Percentiles rank a stretch among this genome's conserved stretches.
Conservation (phyloP, 106 monocot genomes). For the Agapanthus africanus region DNA sequence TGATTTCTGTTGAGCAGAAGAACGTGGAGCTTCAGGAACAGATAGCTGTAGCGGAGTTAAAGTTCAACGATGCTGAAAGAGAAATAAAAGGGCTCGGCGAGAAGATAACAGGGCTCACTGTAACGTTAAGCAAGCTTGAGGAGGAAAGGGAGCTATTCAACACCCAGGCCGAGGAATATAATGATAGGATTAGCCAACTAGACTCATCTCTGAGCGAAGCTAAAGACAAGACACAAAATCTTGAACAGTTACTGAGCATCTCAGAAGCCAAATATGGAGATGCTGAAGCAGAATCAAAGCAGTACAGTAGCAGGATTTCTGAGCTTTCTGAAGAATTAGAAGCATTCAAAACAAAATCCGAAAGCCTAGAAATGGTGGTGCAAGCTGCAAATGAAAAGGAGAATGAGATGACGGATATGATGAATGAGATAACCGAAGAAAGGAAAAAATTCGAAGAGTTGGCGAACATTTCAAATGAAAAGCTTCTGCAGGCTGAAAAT, state of each 20-base stretch:
- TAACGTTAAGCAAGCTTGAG: conserved; percentile 27
- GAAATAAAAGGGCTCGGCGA: conserved; percentile 37
- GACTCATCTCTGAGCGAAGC: conserved; percentile 46
- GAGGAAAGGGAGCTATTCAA: conserved; percentile 32
- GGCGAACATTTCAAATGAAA: conserved; percentile 22
- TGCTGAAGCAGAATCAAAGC: conserved; percentile 29
- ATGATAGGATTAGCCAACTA: conserved; percentile 50
- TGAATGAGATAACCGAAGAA: conserved; percentile 38
- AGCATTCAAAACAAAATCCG: conserved; percentile 39
- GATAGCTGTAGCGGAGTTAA: conserved; percentile 34
- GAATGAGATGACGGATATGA: conserved; percentile 34
- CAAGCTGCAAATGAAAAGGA: conserved; percentile 50
- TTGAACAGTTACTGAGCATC: conserved; percentile 23
- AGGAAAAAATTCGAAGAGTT: conserved; percentile 46
- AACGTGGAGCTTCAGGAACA: conserved; percentile 57
- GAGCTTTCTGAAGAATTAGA: conserved; percentile 50
- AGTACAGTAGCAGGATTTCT: conserved; percentile 19
- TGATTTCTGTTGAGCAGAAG: conserved; percentile 45
- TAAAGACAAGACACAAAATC: conserved; percentile 17
- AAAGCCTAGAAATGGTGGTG: conserved; percentile 31
- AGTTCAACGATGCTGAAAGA: conserved; percentile 30
- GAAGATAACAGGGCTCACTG: conserved; percentile 40
- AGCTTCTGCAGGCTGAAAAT: conserved; percentile 39
- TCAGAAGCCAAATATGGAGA: conserved; percentile 28
- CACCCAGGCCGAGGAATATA: conserved; percentile 35